Base-by-base conservation (phyloP, 2,329 filamentous ascomycete genomes). In the Sporothrix pseudoabietina region DNA sequence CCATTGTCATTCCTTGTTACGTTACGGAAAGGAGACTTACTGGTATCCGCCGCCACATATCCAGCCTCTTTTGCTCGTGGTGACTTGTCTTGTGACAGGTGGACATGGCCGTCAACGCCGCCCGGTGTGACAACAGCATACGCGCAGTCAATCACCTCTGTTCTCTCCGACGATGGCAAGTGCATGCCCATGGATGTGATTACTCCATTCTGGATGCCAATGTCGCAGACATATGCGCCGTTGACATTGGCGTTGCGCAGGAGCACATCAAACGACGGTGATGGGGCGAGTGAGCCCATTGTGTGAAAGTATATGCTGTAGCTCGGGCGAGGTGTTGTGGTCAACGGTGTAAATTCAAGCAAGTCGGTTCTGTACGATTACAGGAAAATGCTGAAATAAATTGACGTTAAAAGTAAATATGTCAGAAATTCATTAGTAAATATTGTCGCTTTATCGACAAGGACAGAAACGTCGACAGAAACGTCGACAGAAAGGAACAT, bases 91-190 rank as follows among this genome's bases (percentile, higher is more conserved):
- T 82, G 80, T 22, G 81, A 76, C 9, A 83, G 76, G 55, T 82
- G 81, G 0, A 82, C 81, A 57, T 82, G 79, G 4, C 77, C 78
- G 72, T 83, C 82, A 10, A 83, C 78, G 8, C 81, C 82, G 6
- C 74, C 74, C 0, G 74, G 74, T 3, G 71, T 75, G 2, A 75
- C 69, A 3, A 75, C 61, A 3, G 74, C 71, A 22, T 49, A 57
- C 14, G 71, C 71, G 49, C 74, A 75, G 63, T 73, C 71, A 41
- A 75, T 72, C 14, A 71, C 65, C 1, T 69, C 7, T 1, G 71
- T 73, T 22, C 39, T 16, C 7, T 47, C 54, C 3, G 71, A 41
- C 1, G 69, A 47, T 2, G n/a, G 10, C 22, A 73, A 55, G 22
- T 26, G 22, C 8, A 69, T 16, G 32, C 68, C 71, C 3, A 75